These are phyloP conservation scores for Microdochium paspali DNA, from an alignment of 2,329 filamentous ascomycete genomes.

Conservation along the genomic window DNA sequence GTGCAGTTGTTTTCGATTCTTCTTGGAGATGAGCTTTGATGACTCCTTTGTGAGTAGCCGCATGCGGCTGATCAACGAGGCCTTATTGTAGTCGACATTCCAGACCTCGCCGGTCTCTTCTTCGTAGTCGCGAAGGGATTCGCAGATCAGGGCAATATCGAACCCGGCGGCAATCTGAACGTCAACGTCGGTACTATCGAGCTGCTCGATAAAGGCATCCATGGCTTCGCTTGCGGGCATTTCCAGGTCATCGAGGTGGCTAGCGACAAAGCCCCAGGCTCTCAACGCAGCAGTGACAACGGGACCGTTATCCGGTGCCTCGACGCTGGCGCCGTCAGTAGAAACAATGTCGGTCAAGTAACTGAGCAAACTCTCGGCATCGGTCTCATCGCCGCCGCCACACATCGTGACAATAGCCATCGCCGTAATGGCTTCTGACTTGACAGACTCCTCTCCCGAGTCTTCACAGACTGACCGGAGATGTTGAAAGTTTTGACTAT, in stretches of 20 bases:
- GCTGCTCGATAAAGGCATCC: slow-evolving; percentile 76
- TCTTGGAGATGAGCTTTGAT: slow-evolving; percentile 39
- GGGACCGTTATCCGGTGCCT: slow-evolving; percentile 59
- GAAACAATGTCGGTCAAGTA: slow-evolving; percentile 70
- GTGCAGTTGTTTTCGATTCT: slow-evolving; percentile 36
- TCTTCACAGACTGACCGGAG: slow-evolving; percentile 58
- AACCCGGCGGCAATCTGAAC: slow-evolving; percentile 72
- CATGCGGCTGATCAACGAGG: slow-evolving; percentile 36
- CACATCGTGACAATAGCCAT: slow-evolving; percentile 66
- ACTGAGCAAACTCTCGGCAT: slow-evolving; percentile 62
- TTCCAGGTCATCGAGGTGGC: slow-evolving; percentile 66
- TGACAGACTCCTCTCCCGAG: slow-evolving; percentile 53
- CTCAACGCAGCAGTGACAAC: slow-evolving; percentile 68
- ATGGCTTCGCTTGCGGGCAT: slow-evolving; percentile 62
- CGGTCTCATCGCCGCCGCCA: slow-evolving; percentile 61
- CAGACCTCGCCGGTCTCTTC: slow-evolving; percentile 37
- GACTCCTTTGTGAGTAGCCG: slow-evolving; percentile 34
- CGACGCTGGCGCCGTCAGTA: slow-evolving; percentile 65
- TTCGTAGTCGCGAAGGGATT: slow-evolving; percentile 49
- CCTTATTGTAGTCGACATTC: slow-evolving; percentile 40
- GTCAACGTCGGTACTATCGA: slow-evolving; percentile 61
- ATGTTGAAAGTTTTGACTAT: slow-evolving; percentile 47
- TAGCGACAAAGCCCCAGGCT: slow-evolving; percentile 74
- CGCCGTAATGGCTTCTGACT: slow-evolving; percentile 63
- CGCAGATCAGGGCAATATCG: slow-evolving; percentile 76